These are phyloP conservation scores for Dipteronia dyeriana DNA, from an alignment of 345 rosid species.

Conservation along the genomic window DNA sequence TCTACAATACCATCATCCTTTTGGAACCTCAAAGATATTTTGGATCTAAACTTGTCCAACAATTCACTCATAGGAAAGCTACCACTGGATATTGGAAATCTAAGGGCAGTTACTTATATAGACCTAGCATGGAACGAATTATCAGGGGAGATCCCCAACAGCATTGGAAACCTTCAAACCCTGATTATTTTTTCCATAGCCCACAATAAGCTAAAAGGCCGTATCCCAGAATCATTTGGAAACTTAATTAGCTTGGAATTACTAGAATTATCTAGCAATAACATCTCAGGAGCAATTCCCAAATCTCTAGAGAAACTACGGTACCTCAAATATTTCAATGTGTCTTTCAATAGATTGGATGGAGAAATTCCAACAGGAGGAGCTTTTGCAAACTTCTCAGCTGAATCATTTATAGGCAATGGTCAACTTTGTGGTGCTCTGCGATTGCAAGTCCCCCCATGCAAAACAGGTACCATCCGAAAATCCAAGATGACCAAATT, in stretches of 20 bases:
- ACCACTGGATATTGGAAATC: not conserved
- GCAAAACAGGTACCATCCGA: not conserved
- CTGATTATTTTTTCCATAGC: not conserved
- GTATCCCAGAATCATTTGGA: slow-evolving; percentile 12
- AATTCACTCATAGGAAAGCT: slow-evolving; percentile 10
- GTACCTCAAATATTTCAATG: not conserved
- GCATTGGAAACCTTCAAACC: too few relatives aligned
- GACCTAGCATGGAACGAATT: slow-evolving; percentile 22
- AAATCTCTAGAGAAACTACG: slow-evolving; percentile 11
- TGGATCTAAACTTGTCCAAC: slow-evolving; percentile 11
- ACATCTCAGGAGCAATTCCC: slow-evolving; percentile 17
- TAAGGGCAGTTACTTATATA: not conserved
- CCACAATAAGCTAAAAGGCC: slow-evolving; percentile 14
- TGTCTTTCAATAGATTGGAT: slow-evolving; percentile 11
- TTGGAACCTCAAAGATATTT: slow-evolving; percentile 11
- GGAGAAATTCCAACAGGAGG: slow-evolving; percentile 24
- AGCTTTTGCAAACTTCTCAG: slow-evolving; percentile 13
- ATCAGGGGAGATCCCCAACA: not conserved
- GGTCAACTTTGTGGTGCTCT: slow-evolving; percentile 15
- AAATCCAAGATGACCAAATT: too few relatives aligned
- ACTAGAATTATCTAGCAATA: slow-evolving; percentile 7
- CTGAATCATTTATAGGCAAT: slow-evolving; percentile 15
- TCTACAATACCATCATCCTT: slow-evolving; percentile 14
- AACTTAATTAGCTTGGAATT: not conserved
- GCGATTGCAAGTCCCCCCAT: not conserved